These are phyloP conservation scores for Chrysosporium queenslandicum DNA, from an alignment of 2,329 filamentous ascomycete species.

Conservation along the genomic window DNA sequence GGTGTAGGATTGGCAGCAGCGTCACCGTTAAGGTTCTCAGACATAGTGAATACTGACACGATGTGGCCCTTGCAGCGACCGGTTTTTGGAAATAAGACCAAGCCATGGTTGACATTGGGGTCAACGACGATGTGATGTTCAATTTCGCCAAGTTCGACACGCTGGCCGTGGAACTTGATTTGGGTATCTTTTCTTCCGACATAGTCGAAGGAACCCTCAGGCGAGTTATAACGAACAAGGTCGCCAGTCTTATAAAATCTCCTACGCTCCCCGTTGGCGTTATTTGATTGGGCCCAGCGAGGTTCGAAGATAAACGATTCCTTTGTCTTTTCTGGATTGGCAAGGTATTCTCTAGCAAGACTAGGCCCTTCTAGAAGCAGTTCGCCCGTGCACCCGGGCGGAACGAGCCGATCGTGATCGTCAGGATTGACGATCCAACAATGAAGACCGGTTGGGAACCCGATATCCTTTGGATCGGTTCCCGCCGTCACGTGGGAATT, in stretches of 20 bases:
- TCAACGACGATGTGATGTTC: slow-evolving; percentile 33
- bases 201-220: slow-evolving; percentile 30
- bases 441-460: slow-evolving; percentile 26
- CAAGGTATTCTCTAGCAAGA: slow-evolving; percentile 54
- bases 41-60: slow-evolving; percentile 27
- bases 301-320: slow-evolving; percentile 50
- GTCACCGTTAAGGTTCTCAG: slow-evolving; percentile 13
- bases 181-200: slow-evolving; percentile 57
- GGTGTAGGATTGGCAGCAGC: slow-evolving; percentile 11
- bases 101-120: slow-evolving; percentile 26
- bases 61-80: slow-evolving; percentile 28
- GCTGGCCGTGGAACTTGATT: slow-evolving; percentile 56
- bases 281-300: slow-evolving; percentile 40
- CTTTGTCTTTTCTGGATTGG: slow-evolving; percentile 48
- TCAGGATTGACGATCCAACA: slow-evolving; percentile 35
- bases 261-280: slow-evolving; percentile 15
- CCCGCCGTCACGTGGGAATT: slow-evolving; percentile 25
- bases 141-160: slow-evolving; percentile 51
- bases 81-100: slow-evolving; percentile 29
- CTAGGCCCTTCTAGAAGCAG: slow-evolving; percentile 40
- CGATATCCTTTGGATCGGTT: slow-evolving; percentile 30
- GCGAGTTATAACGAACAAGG: slow-evolving; percentile 31
- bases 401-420: slow-evolving; percentile 33
- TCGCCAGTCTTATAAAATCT: slow-evolving; percentile 37
- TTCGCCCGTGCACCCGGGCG: slow-evolving; percentile 34